phyloP scores from a whole-genome alignment of 192 early-diverging fungal species.

The Backusella liffmaniae region DNA sequence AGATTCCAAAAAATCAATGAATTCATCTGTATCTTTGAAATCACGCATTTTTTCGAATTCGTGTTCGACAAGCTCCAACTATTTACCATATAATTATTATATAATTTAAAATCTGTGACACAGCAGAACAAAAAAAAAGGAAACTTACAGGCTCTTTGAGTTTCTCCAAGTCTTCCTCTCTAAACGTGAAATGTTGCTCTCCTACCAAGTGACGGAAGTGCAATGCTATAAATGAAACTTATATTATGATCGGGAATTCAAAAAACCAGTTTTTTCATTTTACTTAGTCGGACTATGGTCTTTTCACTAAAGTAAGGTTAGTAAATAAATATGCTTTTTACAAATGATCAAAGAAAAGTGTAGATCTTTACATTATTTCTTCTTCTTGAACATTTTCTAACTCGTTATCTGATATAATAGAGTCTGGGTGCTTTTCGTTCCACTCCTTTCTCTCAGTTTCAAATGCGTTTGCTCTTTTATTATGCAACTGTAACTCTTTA shows the following conservation, averaged over 20 bases:
- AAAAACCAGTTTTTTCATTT: background rate
- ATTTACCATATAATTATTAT: background rate
- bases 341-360: background rate
- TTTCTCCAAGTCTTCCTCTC: background rate
- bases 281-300: background rate
- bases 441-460: slow-evolving; percentile 25
- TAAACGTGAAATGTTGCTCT: slow-evolving; percentile 25
- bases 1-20: slow-evolving; percentile 31
- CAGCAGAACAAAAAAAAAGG: background rate
- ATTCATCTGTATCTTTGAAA: slow-evolving; percentile 26
- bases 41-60: slow-evolving; percentile 9
- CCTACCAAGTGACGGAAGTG: slow-evolving; percentile 35
- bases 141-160: slow-evolving; percentile 18
- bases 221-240: slow-evolving; percentile 16
- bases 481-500: slow-evolving; percentile 21
- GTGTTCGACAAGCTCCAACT: slow-evolving; percentile 19
- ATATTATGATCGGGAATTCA: background rate
- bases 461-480: slow-evolving; percentile 17
- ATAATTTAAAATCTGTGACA: background rate
- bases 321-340: slow-evolving; percentile 4
- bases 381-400: background rate
- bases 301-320: background rate
- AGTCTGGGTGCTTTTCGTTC: slow-evolving; percentile 12
- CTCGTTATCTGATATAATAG: background rate
- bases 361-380: background rate